Percentiles rank a stretch among this genome's conserved stretches.
phyloP scores from a whole-genome alignment of 2,329 filamentous ascomycete species.

The Daldinia sp. region DNA sequence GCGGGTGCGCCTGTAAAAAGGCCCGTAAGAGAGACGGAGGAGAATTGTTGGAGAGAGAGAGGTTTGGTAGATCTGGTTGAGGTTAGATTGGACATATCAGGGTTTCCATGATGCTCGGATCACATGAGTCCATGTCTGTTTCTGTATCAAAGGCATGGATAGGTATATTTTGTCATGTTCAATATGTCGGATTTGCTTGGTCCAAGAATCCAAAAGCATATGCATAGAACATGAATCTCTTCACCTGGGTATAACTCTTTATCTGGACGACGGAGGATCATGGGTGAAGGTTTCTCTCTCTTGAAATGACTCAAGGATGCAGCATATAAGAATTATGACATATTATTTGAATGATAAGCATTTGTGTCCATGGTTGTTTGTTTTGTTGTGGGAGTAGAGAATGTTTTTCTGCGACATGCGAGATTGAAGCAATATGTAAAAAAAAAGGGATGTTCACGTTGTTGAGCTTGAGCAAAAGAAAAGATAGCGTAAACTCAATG shows the following conservation, averaged over 20 bases:
- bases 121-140: slow-evolving; percentile 25
- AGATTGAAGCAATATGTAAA: not conserved
- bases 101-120: slow-evolving; percentile 15
- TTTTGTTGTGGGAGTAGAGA: not conserved
- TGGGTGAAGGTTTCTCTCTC: slow-evolving; percentile 16
- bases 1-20: slow-evolving; percentile 12
- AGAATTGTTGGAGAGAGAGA: slow-evolving; percentile 9
- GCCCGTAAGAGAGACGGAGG: not conserved
- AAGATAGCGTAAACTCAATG: not conserved
- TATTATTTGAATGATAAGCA: not conserved
- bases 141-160: slow-evolving; percentile 20
- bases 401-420: not conserved
- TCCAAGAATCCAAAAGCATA: slow-evolving; percentile 18
- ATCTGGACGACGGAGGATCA: slow-evolving; percentile 20
- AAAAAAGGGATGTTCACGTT: not conserved
- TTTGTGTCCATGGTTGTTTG: not conserved
- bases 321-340: slow-evolving; percentile 5
- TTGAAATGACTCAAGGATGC: slow-evolving; percentile 13
- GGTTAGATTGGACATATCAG: slow-evolving; percentile 23
- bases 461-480: not conserved
- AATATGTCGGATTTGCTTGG: slow-evolving; percentile 9
- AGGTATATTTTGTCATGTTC: slow-evolving; percentile 18
- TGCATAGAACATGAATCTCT: slow-evolving; percentile 16
- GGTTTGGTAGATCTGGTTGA: slow-evolving; percentile 15
- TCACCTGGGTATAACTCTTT: slow-evolving; percentile 6